Base-by-base conservation (phyloP, 2,329 filamentous ascomycete genomes). In the Alternaria triticimaculans region DNA sequence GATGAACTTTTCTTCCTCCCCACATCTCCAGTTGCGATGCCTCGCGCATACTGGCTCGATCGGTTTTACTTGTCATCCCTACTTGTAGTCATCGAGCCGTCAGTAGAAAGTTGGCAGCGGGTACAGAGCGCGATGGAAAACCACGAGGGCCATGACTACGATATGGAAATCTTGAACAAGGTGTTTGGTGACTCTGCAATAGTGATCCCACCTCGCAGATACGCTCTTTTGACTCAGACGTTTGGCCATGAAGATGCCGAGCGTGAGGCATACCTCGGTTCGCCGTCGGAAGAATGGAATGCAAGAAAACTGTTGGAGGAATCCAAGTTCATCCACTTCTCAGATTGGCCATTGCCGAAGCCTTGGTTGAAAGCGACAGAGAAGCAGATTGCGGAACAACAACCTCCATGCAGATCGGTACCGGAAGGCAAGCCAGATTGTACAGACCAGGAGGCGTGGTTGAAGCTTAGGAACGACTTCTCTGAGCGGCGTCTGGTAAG, bases 1-100 rank as follows among this genome's bases (percentile, higher is more conserved):
- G 90, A 92, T 65, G 89, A 92, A 53, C 82, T 92, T 0, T 92
- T 92, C 76, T 83, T 90, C 23, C 79, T 89, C 0, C 90, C 89
- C 0, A 76, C 82, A 0, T 81, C 84, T 1, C 81, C 85, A 0
- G 83, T 89, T 2, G 89, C 89, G 2, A 89, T 92, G 85, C 88
- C 90, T 1, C 85, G 87, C n/a, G 90, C 89, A 2, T 92, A 92
- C 75, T 92, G 90, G 89, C 81, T 86, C 4, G 85, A 86, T 0
- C 55, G 63, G 3, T 58, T 56, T 28, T 68, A 62, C 53, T 81
- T 91, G 5, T 87, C 87, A 0, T 87, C 86, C 4, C 83, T 88
- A 20, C 66, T 90, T 26, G 81, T 90, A 66, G 83, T 91, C 5
- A 78, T 90, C 54, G 80, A 88, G 54, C 89, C 90, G 0, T 87